Base-by-base conservation (phyloP, 106 monocot genomes). In the Acorus calamus region DNA sequence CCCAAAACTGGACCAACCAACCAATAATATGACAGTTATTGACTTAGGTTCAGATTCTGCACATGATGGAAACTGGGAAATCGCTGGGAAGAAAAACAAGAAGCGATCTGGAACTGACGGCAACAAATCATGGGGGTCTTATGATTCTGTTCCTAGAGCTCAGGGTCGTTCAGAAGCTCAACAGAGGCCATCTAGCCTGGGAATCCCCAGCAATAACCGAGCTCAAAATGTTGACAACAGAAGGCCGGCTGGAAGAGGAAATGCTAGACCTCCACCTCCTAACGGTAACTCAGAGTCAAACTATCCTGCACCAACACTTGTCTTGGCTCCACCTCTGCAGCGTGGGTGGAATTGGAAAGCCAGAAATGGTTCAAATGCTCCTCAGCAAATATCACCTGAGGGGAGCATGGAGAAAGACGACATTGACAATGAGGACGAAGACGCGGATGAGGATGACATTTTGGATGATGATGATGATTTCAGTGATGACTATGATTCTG, bases 401-500 rank as follows among this genome's bases (percentile, higher is more conserved):
- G 57, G 28, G 63, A 44, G 12, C 4, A 28, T 28, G 28, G 28
- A 28, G 28, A 28, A 49, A 3, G 49, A 54, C 28, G 6, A 28
- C 28, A 12, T 52, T 46, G 13, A 59, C 45, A 14, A 4, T 12
- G 50, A 11, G 11, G 73, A 84, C 9, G 77, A 68, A 55, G 70
- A 7, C 57, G 64, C 64, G 9, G 79, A 80, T 69, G 83, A 77
- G 55, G 76, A 81, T 57, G 80, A 77, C 5, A 42, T 67, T 5
- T n/a, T 69, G 11, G 8, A 50, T 12, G 82, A 76, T 70, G 83
- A 84, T 70, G 80, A 82, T 60, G 94, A 86, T 60, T 58, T 83
- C 4, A 82, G 82, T 74, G 94, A 94, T 77, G 89, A 83, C 4
- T 91, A 81, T 76, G 96, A 87, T 74, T 91, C 91, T 74, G 91